Percentiles rank a stretch among this genome's conserved stretches.
phyloP scores from a whole-genome alignment of 108 stramenopile genomes.

The Aurantiochytrium sp. region DNA sequence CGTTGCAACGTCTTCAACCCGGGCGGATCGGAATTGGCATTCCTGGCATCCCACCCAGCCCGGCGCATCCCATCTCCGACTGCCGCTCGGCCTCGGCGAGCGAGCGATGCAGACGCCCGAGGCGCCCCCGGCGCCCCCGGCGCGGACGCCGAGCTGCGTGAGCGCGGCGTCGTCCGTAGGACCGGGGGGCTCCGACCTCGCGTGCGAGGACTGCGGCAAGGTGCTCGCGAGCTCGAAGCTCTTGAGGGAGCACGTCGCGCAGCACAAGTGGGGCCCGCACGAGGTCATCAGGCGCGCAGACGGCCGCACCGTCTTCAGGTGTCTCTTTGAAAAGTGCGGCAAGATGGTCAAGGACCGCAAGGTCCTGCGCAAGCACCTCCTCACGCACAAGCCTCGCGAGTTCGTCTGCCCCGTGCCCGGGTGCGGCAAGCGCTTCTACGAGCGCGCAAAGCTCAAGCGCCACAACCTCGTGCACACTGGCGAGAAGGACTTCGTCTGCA shows the following conservation, averaged over 20 bases:
- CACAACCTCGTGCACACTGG: background rate
- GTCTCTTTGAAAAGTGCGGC: slow-evolving; percentile 10
- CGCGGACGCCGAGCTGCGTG: no score
- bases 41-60: no score
- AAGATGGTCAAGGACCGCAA: slow-evolving; percentile 21
- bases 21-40: no score
- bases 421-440: slow-evolving; percentile 3
- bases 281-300: background rate
- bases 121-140: no score
- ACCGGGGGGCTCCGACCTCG: background rate
- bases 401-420: background rate
- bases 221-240: background rate
- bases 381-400: background rate
- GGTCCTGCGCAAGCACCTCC: slow-evolving; percentile 8
- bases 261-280: slow-evolving; percentile 28
- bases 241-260: background rate
- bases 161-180: no score
- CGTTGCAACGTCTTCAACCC: no score
- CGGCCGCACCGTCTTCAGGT: background rate
- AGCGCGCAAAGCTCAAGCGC: background rate
- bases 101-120: no score
- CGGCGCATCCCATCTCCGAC: no score
- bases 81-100: no score
- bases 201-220: background rate
- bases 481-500: slow-evolving; percentile 5